A percentile compares a stretch with the other conserved stretches of the same genome.
Evolutionary conservation across 1,284 basidiomycete genomes (phyloP).

Genomic region (Kwoniella shivajii): DNA sequence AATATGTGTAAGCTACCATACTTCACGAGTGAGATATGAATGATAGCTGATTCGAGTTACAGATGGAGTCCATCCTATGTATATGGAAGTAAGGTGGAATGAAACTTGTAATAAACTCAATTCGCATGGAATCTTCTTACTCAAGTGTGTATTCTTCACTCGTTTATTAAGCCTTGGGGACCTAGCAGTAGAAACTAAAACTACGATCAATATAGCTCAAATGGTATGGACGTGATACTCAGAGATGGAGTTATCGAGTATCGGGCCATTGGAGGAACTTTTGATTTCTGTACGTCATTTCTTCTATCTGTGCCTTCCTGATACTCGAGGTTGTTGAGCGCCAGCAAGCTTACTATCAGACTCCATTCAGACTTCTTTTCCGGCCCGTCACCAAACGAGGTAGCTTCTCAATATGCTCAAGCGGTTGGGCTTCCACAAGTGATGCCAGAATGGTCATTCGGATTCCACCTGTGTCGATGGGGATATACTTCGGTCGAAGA

Average conservation of each 20-base stretch:
- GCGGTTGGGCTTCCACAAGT: slow-evolving; percentile 36
- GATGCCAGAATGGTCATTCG: slow-evolving; percentile 47
- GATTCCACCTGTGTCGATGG: slow-evolving; percentile 54
- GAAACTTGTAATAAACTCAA: slow-evolving; percentile 8
- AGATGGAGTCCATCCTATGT: slow-evolving; percentile 37
- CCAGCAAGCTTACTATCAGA: neutral
- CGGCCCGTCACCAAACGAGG: slow-evolving; percentile 65
- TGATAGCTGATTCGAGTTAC: neutral
- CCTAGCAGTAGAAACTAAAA: too few relatives aligned
- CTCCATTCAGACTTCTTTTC: slow-evolving; percentile 61
- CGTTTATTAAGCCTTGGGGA: slow-evolving; percentile 30
- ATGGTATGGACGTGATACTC: slow-evolving; percentile 43
- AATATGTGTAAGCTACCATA: slow-evolving; percentile 29
- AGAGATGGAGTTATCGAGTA: slow-evolving; percentile 30
- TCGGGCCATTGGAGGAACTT: slow-evolving; percentile 33
- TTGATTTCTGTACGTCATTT: slow-evolving; percentile 30
- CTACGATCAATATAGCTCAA: slow-evolving; percentile 17
- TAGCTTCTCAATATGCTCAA: slow-evolving; percentile 67
- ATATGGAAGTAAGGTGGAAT: slow-evolving; percentile 26
- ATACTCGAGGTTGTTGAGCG: slow-evolving; percentile 5
- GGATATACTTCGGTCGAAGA: slow-evolving; percentile 35
- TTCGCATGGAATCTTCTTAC: slow-evolving; percentile 32
- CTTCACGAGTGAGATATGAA: neutral
- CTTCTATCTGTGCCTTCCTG: slow-evolving; percentile 8
- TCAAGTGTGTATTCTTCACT: slow-evolving; percentile 27